Evolutionary conservation across 2,329 filamentous ascomycete genomes (phyloP).

Genomic region (Pezicula neosporulosa): DNA sequence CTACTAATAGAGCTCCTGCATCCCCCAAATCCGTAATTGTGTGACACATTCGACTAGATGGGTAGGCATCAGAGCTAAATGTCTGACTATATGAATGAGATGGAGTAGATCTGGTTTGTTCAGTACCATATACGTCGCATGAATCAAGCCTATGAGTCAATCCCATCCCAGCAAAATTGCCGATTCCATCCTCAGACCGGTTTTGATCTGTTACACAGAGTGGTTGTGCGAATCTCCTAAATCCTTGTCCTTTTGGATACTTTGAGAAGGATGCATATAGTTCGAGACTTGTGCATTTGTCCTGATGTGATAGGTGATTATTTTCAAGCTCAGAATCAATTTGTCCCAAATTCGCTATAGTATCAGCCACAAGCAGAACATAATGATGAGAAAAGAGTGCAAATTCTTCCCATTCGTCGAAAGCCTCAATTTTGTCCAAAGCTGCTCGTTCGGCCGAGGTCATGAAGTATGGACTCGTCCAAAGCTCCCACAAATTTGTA

Average conservation of each 20-base stretch:
- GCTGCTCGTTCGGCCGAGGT: slow-evolving; percentile 51
- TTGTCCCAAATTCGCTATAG: neutral
- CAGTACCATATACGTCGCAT: slow-evolving; percentile 43
- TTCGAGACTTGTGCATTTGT: neutral
- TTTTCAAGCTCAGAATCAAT: neutral
- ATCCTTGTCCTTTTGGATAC: slow-evolving; percentile 37
- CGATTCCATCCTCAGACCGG: slow-evolving; percentile 27
- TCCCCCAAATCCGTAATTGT: slow-evolving; percentile 64
- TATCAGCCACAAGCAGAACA: slow-evolving; percentile 65
- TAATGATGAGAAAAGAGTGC: slow-evolving; percentile 83
- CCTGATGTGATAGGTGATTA: neutral
- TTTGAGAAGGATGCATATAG: slow-evolving; percentile 29
- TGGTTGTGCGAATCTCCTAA: slow-evolving; percentile 59
- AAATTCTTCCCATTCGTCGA: slow-evolving; percentile 97
- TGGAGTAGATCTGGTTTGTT: neutral
- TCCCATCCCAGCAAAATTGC: slow-evolving; percentile 29
- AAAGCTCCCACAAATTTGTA: slow-evolving; percentile 77
- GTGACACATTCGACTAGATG: slow-evolving; percentile 65
- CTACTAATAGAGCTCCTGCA: slow-evolving; percentile 61
- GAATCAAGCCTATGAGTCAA: slow-evolving; percentile 35
- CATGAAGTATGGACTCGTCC: slow-evolving; percentile 69
- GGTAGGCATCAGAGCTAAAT: slow-evolving; percentile 27
- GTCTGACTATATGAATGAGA: neutral
- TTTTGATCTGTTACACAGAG: slow-evolving; percentile 37
- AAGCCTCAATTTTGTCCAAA: slow-evolving; percentile 73